Base-by-base conservation (phyloP, 768 basidiomycete species). In the Tephrocybe sp. region DNA sequence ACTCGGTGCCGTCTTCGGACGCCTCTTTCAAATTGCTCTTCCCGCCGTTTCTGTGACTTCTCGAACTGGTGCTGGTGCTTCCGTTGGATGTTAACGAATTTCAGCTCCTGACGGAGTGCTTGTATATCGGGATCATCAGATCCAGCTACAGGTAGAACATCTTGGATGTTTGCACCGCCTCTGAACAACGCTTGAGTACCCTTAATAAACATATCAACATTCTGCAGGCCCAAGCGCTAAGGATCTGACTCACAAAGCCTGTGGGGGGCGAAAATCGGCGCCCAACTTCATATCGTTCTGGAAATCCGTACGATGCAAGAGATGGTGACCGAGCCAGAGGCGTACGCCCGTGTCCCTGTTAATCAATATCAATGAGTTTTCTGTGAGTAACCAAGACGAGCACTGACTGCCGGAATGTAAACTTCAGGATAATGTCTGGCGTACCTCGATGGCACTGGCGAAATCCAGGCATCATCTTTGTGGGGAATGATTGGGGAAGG, bases 221-320 rank as follows among this genome's bases (percentile, higher is more conserved):
- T 11, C 4, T 43, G 3, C 8, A 16, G n/a, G 5, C 7, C 11
- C 26, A 2, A 5, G 28, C 21, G 34, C 34, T 19, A 35, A 18
- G 19, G 5, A n/a, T n/a, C n/a, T n/a, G n/a, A 39, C 49, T 38
- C n/a, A 51, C 49, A 27, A 51, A 51, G 5, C 49, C 49, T 16
- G 22, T 19, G 24, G 49, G 12, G 7, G 49, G 43, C 8, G 49
- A 44, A 21, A 16, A 22, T 13, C 22, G 21, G 15, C 15, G 24
- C 39, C 8, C 13, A 8, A 6, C 11, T 8, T n/a, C n/a, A n/a
- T n/a, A n/a, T n/a, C n/a, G n/a, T n/a, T n/a, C n/a, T n/a, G n/a
- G n/a, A n/a, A n/a, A n/a, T n/a, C n/a, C n/a, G n/a, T n/a, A n/a
- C n/a, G n/a, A n/a, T n/a, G n/a, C n/a, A n/a, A n/a, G n/a, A n/a